These are phyloP conservation scores for Solanum chaucha DNA, from an alignment of 257 asterid species.

Conservation along the genomic window DNA sequence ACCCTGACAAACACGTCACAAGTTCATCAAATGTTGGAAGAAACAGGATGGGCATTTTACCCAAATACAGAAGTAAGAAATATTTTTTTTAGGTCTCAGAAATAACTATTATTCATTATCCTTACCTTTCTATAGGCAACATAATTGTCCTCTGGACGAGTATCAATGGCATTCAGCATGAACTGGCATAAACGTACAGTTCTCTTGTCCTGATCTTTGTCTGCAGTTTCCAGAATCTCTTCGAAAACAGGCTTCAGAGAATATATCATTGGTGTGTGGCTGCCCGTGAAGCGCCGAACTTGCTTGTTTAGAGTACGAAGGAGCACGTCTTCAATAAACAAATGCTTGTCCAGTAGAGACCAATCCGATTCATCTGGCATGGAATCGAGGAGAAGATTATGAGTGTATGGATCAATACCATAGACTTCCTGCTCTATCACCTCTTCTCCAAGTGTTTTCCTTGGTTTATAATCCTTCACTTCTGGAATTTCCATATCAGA, in stretches of 20 bases:
- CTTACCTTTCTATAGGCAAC: constrained; percentile 95
- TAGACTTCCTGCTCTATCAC: constrained; percentile 98
- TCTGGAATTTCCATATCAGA: constrained; percentile 99
- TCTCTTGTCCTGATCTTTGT: constrained; percentile 48
- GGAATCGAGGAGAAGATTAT: constrained; percentile 97
- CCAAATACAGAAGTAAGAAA: neutral
- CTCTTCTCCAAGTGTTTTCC: constrained; percentile 80
- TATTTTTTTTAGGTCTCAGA: neutral
- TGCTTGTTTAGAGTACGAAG: constrained; percentile 73
- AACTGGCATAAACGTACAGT: constrained; percentile 58
- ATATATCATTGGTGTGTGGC: constrained; percentile 85
- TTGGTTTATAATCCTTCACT: constrained; percentile 88
- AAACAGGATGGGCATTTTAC: neutral
- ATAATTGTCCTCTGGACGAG: constrained; percentile 85
- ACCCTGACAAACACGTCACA: constrained; percentile 43
- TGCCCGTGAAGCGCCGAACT: constrained; percentile 80
- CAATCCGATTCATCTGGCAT: constrained; percentile 92
- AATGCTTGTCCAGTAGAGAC: constrained; percentile 74
- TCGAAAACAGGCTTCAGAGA: constrained; percentile 76
- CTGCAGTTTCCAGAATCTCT: constrained; percentile 57
- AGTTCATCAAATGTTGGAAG: constrained; percentile 3
- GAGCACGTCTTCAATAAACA: constrained; percentile 87
- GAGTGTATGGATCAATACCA: constrained; percentile 96
- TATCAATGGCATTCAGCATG: constrained; percentile 69
- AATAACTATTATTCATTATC: neutral